Evolutionary conservation across 768 basidiomycete genomes (phyloP).

Genomic region (Vararia minispora): DNA sequence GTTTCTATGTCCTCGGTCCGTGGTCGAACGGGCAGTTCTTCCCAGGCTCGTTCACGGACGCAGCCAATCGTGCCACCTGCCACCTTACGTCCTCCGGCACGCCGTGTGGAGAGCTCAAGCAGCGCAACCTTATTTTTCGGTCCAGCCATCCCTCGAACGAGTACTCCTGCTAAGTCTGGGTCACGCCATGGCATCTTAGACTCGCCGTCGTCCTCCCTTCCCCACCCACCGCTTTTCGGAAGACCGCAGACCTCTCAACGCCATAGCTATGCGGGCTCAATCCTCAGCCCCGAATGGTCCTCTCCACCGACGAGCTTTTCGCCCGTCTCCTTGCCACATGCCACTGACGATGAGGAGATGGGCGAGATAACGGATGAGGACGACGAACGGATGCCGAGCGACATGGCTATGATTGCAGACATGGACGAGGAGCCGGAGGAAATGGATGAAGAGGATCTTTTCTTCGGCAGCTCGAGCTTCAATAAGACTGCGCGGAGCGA

Average conservation of each 20-base stretch:
- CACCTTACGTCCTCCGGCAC: neutral
- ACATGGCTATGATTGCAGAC: slow-evolving; percentile 8
- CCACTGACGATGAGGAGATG: slow-evolving; percentile 8
- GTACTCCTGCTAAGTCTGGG: slow-evolving; percentile 5
- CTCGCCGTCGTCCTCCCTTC: slow-evolving; percentile 3
- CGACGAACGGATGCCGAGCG: slow-evolving; percentile 10
- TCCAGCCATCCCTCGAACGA: slow-evolving; percentile 7
- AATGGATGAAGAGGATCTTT: slow-evolving; percentile 13
- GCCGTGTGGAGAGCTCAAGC: slow-evolving; percentile 10
- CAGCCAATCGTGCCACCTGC: slow-evolving; percentile 9
- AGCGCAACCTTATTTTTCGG: slow-evolving; percentile 14
- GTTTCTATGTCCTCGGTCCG: slow-evolving; percentile 7
- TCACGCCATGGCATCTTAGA: slow-evolving; percentile 7
- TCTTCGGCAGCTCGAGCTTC: slow-evolving; percentile 15
- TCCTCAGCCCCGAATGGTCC: slow-evolving; percentile 1
- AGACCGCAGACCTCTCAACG: neutral
- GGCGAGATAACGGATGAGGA: slow-evolving; percentile 13
- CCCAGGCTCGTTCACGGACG: slow-evolving; percentile 9
- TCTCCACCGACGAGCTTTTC: slow-evolving; percentile 1
- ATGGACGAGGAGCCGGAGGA: slow-evolving; percentile 7
- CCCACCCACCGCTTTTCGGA: slow-evolving; percentile 5
- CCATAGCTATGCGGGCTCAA: slow-evolving; percentile 10
- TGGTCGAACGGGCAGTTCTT: slow-evolving; percentile 6
- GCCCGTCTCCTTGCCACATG: slow-evolving; percentile 3
- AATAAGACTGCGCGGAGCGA: slow-evolving; percentile 1